Evolutionary conservation across 805 yeast species (phyloP), one percentile per base, ranked within the genome.

Genomic region (Barnettozyma botsteinii): DNA sequence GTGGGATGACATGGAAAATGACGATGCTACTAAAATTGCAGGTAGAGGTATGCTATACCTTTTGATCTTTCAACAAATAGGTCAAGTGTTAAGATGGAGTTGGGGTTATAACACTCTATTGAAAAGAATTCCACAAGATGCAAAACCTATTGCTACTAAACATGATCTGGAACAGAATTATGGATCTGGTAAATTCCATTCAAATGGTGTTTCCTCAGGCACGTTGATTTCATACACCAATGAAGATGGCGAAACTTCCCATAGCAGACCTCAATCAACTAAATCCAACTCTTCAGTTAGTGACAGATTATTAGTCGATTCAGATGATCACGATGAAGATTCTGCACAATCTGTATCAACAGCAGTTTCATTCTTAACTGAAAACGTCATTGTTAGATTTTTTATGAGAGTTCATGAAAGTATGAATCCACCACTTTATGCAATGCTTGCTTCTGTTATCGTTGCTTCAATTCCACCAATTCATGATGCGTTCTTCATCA

Each of bases 381-480:
- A 37, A 6, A 28, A 18, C 14, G 21, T 14, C 3, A 8, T 32
- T 15, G 6, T 25, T 2, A 15, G 11, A 1, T 25, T 15, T 6
- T 43, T 33, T 35, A 29, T 38, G 10, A 56, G 50, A 29, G 49
- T 75, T 23, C 53, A 62, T 33, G 49, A 61, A 7, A 70, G 70
- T 44, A 80, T 84, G 85, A 84, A 84, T 54, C 93, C 94, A n/a
- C 94, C 93, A 13, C 63, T 84, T 41, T 84, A 80, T 62, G 80
- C 94, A 8, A 84, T 84, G 89, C 55, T 79, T 10, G 59, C 78
- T 2, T 72, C 89, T 4, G 74, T 84, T 13, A 39, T 82, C 19
- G 82, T 84, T 41, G 93, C 91, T 4, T 73, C 85, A 0, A 65
- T 81, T 15, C 80, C 84, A 5, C 60, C 62, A 4, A 49, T 84